Conservation (phyloP, 2,329 filamentous ascomycete genomes). For the Cryphonectria parasitica region DNA sequence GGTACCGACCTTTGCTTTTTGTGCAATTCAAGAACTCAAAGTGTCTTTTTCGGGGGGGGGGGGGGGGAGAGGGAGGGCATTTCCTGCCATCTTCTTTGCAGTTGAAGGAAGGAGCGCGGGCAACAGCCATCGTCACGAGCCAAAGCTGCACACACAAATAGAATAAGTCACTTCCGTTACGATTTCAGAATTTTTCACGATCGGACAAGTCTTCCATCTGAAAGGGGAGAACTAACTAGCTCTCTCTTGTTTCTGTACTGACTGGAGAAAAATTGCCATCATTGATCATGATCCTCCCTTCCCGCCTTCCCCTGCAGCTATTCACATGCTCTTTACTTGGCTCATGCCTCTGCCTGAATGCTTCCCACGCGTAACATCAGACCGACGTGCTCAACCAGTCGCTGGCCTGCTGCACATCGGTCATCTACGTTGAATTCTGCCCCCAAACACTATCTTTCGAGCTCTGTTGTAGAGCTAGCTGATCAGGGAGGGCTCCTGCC, state of each 20-base stretch:
- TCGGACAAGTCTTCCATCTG: neutral
- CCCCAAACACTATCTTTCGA: constrained; percentile 7
- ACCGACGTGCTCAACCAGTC: neutral
- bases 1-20: neutral
- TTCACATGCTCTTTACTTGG: neutral
- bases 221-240: neutral
- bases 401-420: neutral
- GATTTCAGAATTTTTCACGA: neutral
- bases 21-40: neutral
- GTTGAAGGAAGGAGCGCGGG: neutral
- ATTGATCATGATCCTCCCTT: neutral
- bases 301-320: neutral
- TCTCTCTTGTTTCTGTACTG: neutral
- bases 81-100: neutral
- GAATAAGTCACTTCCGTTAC: neutral
- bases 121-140: neutral
- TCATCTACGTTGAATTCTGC: neutral
- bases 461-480: constrained; percentile 12
- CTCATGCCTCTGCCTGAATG: neutral
- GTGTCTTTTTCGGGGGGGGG: too few species aligned
- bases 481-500: neutral
- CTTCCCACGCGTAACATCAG: neutral
- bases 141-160: too few species aligned
- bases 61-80: too few species aligned
- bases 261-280: neutral